Percentiles rank a stretch among this genome's conserved stretches.
phyloP scores from a whole-genome alignment of 1,139 yeast genomes.

The Pichia sp. region DNA sequence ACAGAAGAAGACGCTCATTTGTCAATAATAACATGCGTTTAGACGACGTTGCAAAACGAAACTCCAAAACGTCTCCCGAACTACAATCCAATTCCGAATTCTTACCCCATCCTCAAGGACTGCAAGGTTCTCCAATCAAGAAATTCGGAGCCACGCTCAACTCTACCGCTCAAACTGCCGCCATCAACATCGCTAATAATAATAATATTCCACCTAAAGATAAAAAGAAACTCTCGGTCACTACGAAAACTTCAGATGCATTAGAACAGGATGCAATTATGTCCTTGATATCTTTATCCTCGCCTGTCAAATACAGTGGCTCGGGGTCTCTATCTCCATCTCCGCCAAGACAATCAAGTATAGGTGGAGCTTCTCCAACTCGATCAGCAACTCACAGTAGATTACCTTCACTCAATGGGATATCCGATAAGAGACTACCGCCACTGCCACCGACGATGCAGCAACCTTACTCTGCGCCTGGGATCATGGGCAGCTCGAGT shows the following conservation, averaged over 20 bases:
- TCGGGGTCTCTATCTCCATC: conserved; percentile 26
- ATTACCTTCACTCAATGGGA: conserved; percentile 10
- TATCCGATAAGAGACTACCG: conserved; percentile 8
- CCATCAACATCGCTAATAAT: too few species aligned
- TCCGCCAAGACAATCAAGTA: conserved; percentile 17
- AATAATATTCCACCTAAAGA: neutral
- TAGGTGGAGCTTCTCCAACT: conserved; percentile 11
- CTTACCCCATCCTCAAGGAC: conserved; percentile 6
- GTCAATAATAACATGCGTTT: conserved; percentile 17
- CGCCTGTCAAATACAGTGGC: conserved; percentile 31
- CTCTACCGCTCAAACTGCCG: too few species aligned
- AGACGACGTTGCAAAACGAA: conserved; percentile 25
- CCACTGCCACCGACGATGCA: conserved; percentile 6
- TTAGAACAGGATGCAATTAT: conserved; percentile 36
- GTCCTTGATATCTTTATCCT: conserved; percentile 34
- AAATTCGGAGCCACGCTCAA: neutral
- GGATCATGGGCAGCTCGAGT: neutral
- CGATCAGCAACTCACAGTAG: conserved; percentile 1
- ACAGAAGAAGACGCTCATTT: conserved; percentile 16
- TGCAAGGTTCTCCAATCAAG: conserved; percentile 8
- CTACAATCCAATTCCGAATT: conserved; percentile 1
- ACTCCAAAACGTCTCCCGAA: conserved; percentile 18
- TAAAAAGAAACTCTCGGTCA: neutral
- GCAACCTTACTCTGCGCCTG: conserved; percentile 15
- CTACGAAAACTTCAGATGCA: conserved; percentile 14